Conservation (phyloP, 192 early-diverging fungal genomes). For the Linnemannia elongata region DNA sequence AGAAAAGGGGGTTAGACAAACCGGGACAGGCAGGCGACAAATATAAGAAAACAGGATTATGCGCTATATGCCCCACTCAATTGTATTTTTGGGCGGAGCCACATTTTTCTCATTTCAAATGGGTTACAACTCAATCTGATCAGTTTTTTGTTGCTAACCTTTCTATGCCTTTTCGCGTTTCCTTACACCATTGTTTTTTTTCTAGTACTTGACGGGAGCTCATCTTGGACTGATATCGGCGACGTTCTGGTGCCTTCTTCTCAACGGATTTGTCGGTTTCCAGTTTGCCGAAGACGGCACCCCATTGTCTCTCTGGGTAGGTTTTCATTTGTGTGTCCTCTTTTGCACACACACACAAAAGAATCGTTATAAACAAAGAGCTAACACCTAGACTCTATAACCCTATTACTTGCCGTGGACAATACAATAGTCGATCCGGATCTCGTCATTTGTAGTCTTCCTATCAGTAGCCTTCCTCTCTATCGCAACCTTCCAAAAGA, state of each 20-base stretch:
- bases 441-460: conserved; percentile 87
- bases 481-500: conserved; percentile 84
- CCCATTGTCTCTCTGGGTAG: conserved; percentile 89
- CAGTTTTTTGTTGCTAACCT: no score
- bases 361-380: no score
- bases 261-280: conserved; percentile 97
- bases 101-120: no score
- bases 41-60: no score
- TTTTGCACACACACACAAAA: no score
- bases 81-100: no score
- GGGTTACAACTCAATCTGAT: no score
- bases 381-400: background rate
- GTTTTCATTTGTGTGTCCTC: background rate
- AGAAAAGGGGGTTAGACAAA: no score
- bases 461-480: conserved; percentile 82
- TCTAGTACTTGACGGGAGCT: conserved; percentile 85
- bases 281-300: conserved; percentile 98
- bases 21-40: no score
- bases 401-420: no score
- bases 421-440: conserved; percentile 76
- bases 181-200: conserved; percentile 11
- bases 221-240: conserved; percentile 87
- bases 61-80: no score
- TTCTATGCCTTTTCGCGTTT: no score
- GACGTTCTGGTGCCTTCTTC: conserved; percentile 92